phyloP scores from a whole-genome alignment of 148 eudicot genomes.

The Rhododendron molle region DNA sequence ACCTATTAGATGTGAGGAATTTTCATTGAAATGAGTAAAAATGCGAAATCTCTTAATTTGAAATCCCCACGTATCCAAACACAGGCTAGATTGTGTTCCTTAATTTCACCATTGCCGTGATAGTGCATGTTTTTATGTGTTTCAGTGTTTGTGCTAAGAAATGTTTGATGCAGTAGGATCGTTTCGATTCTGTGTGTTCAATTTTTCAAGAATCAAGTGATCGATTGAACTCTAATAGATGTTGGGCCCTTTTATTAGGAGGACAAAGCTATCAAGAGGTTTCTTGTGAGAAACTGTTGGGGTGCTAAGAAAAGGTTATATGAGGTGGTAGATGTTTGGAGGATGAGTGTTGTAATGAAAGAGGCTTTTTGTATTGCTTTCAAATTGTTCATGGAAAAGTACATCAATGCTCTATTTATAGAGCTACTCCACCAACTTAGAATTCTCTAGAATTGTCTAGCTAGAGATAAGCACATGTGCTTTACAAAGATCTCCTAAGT shows the following conservation, averaged over 20 bases:
- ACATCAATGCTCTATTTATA: no score
- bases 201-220: background rate
- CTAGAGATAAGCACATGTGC: no score
- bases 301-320: no score
- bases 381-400: no score
- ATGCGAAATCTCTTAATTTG: background rate
- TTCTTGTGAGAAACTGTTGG: constrained; percentile 47
- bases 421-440: no score
- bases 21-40: background rate
- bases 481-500: no score
- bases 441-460: no score
- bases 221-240: background rate
- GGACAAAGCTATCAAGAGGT: constrained; percentile 49
- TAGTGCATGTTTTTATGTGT: background rate
- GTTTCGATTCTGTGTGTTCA: background rate
- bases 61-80: no score
- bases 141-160: background rate
- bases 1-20: background rate
- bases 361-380: no score
- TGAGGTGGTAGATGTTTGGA: no score
- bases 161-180: background rate
- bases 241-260: constrained; percentile 19
- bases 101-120: background rate
- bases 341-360: no score
- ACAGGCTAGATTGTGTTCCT: background rate